Base-by-base conservation (phyloP, 192 early-diverging fungal species). In the Cetraspora pellucida region DNA sequence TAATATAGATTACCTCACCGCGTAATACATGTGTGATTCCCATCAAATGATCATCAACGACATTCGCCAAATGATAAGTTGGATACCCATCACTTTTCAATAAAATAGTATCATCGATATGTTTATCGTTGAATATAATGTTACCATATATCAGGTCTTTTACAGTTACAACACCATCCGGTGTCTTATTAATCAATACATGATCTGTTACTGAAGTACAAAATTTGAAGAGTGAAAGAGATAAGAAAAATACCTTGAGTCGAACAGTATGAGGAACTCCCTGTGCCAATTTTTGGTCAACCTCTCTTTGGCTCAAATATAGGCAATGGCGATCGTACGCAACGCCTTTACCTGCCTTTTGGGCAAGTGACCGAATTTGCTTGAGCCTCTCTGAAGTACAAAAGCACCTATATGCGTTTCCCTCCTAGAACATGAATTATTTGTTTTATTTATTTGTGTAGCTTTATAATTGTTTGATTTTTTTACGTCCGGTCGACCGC, bases 61-160 rank as follows among this genome's bases (percentile, higher is more conserved):
- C 96, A 77, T 95, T 96, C 0, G 96, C 96, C 47, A 98, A 85
- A 75, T 98, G 96, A 78, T 98, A 98, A 0, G 96, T 98, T 7
- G 96, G 93, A 68, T 87, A 87, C 3, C 96, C 96, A 78, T 97
- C 95, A 75, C 93, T 93, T 78, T 98, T 98, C 58, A 98, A 83
- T 14, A 98, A 75, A 60, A 98, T 90, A 10, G 90, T 87, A 84
- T 98, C 96, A 66, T 98, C 96, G 27, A 98, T 84, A 9, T 86
- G 85, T 47, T 85, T 86, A 67, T 93, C 89, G n/a, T 82, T 81
- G 59, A 98, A 92, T 44, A 87, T 81, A 71, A 97, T 83, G 10
- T 80, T 75, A 19, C 93, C 94, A 75, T 96, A 89, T 6, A 97
- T 92, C 44, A 89, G 74, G 65, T 98, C 96, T 31, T 87, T 74